A percentile compares a stretch with the other conserved stretches of the same genome.
phyloP scores from a whole-genome alignment of 2,329 filamentous ascomycete genomes.

The Sporothrix humicola region DNA sequence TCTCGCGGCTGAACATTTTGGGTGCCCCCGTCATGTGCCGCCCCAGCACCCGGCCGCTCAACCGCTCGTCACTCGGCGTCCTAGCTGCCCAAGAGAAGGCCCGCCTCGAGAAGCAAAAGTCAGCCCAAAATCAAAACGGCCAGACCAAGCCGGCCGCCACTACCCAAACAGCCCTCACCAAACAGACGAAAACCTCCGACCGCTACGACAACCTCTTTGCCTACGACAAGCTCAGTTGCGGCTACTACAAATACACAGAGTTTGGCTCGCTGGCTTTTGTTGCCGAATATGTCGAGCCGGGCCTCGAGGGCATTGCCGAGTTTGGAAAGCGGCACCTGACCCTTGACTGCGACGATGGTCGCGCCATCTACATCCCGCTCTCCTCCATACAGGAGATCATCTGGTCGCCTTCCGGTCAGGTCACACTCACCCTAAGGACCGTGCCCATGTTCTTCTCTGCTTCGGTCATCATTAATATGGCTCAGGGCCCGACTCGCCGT shows the following conservation, averaged over 20 bases:
- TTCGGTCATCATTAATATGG: not conserved
- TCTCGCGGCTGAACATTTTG: constrained; percentile 43
- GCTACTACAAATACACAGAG: constrained; percentile 53
- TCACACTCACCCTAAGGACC: constrained; percentile 57
- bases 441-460: constrained; percentile 54
- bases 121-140: not conserved
- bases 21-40: constrained; percentile 43
- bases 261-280: constrained; percentile 50
- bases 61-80: constrained; percentile 37
- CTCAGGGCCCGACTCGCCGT: not conserved
- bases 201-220: constrained; percentile 31
- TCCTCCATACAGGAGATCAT: constrained; percentile 56
- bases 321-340: constrained; percentile 54
- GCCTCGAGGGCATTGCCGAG: constrained; percentile 43
- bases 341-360: constrained; percentile 44
- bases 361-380: constrained; percentile 56
- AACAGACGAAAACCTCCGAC: constrained; percentile 20
- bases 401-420: constrained; percentile 44
- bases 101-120: constrained; percentile 22
- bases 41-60: constrained; percentile 35
- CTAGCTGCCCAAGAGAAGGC: constrained; percentile 39
- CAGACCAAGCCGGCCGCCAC: not conserved
- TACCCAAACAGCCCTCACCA: not conserved
- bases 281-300: constrained; percentile 47
- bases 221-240: constrained; percentile 44